phyloP scores from a whole-genome alignment of 108 stramenopile genomes.

The Conticribra guillardii region DNA sequence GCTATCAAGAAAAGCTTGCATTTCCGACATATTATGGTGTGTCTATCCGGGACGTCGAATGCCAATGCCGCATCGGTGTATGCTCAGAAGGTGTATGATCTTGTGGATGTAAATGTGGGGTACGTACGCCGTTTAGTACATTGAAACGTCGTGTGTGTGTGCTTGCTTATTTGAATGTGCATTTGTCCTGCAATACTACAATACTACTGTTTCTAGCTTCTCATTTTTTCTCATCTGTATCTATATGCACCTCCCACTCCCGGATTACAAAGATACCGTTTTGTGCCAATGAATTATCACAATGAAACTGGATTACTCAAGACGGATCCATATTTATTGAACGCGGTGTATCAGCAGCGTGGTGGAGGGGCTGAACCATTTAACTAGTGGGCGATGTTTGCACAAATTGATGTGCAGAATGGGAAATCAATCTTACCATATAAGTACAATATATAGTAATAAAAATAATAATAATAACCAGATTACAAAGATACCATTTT shows the following conservation, averaged over 20 bases:
- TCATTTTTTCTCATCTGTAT: too few relatives aligned
- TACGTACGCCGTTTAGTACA: too few relatives aligned
- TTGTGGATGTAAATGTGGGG: slow-evolving; percentile 74
- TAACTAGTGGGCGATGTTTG: not conserved
- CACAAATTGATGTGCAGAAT: too few relatives aligned
- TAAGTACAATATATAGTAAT: too few relatives aligned
- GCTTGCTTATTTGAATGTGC: too few relatives aligned
- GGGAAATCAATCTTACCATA: too few relatives aligned
- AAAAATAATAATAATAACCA: too few relatives aligned
- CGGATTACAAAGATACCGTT: slow-evolving; percentile 72
- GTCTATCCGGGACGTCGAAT: slow-evolving; percentile 75
- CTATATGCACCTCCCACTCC: too few relatives aligned
- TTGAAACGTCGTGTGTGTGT: too few relatives aligned
- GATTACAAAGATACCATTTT: slow-evolving; percentile 73
- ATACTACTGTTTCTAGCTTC: too few relatives aligned
- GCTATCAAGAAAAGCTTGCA: slow-evolving; percentile 60
- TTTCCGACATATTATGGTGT: slow-evolving; percentile 80
- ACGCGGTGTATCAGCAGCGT: slow-evolving; percentile 40
- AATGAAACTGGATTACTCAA: slow-evolving; percentile 23
- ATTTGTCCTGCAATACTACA: too few relatives aligned
- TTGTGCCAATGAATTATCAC: slow-evolving; percentile 47
- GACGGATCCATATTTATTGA: slow-evolving; percentile 40
- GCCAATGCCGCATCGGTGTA: slow-evolving; percentile 69
- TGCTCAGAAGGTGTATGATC: slow-evolving; percentile 82
- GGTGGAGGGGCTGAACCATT: slow-evolving; percentile 49